These are phyloP conservation scores for Aspergillus felis DNA, from an alignment of 2,329 filamentous ascomycete genomes.

Conservation along the genomic window DNA sequence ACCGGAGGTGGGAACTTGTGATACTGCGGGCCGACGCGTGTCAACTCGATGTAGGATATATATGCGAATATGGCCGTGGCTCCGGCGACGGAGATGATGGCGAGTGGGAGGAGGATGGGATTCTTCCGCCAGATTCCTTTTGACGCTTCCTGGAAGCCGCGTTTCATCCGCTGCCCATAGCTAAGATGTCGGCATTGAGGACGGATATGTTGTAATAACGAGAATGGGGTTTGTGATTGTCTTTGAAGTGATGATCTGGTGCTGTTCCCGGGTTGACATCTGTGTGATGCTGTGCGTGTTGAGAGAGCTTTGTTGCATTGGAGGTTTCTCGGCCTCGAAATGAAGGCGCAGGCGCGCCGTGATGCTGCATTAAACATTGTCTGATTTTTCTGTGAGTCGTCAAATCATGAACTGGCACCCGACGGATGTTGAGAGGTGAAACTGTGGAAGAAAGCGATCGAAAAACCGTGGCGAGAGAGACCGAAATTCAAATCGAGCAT, in stretches of 20 bases:
- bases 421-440: neutral
- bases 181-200: constrained; percentile 21
- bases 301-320: constrained; percentile 12
- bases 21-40: constrained; percentile 38
- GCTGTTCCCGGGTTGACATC: constrained; percentile 3
- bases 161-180: constrained; percentile 28
- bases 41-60: constrained; percentile 42
- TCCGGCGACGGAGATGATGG: constrained; percentile 37
- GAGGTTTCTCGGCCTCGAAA: constrained; percentile 11
- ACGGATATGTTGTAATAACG: neutral
- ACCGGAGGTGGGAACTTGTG: constrained; percentile 44
- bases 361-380: constrained; percentile 25
- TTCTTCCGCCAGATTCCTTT: constrained; percentile 42
- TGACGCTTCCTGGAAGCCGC: constrained; percentile 33
- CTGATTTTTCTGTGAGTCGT: neutral
- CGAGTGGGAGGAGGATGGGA: constrained; percentile 39
- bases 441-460: neutral
- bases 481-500: constrained; percentile 4
- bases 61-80: constrained; percentile 36
- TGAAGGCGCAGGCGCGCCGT: constrained; percentile 26
- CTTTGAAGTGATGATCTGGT: constrained; percentile 1
- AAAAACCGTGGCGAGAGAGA: constrained; percentile 4
- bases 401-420: neutral
- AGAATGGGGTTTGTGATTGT: neutral
- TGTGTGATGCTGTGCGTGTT: constrained; percentile 11